Conservation (phyloP, 2,329 filamentous ascomycete species). For the Cercospora zeae-maydis region DNA sequence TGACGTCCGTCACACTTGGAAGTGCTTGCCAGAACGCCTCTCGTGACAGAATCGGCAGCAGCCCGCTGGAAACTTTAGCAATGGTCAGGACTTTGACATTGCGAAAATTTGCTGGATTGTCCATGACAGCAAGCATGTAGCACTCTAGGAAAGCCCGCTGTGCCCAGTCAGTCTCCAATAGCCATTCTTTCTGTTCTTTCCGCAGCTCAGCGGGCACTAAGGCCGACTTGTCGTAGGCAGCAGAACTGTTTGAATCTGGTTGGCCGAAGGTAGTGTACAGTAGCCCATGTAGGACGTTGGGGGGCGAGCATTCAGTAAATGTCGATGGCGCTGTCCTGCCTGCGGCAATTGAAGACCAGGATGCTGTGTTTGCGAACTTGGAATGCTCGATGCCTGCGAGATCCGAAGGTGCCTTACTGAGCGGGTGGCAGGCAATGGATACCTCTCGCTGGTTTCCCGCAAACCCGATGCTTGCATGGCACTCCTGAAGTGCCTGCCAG, state of each 20-base stretch:
- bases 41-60: constrained; percentile 55
- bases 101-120: constrained; percentile 55
- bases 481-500: constrained; percentile 29
- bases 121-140: constrained; percentile 62
- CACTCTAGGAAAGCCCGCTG: constrained; percentile 66
- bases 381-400: constrained; percentile 22
- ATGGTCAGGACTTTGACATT: constrained; percentile 59
- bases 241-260: constrained; percentile 28
- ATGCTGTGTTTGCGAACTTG: constrained; percentile 19
- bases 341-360: constrained; percentile 24
- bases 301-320: background rate
- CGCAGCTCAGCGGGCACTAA: constrained; percentile 57
- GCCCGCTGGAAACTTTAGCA: constrained; percentile 60
- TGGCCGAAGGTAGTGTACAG: constrained; percentile 34
- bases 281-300: constrained; percentile 27
- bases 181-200: constrained; percentile 63
- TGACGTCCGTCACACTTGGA: constrained; percentile 53
- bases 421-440: constrained; percentile 18
- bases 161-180: constrained; percentile 66
- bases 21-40: constrained; percentile 61
- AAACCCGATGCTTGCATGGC: constrained; percentile 21
- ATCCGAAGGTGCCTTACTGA: constrained; percentile 16
- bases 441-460: constrained; percentile 21
- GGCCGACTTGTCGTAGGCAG: constrained; percentile 27
- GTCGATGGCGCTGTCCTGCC: constrained; percentile 8